Evolutionary conservation across 345 rosid species (phyloP), one percentile per base, ranked within the genome.

Genomic region (Theobroma cacao): DNA sequence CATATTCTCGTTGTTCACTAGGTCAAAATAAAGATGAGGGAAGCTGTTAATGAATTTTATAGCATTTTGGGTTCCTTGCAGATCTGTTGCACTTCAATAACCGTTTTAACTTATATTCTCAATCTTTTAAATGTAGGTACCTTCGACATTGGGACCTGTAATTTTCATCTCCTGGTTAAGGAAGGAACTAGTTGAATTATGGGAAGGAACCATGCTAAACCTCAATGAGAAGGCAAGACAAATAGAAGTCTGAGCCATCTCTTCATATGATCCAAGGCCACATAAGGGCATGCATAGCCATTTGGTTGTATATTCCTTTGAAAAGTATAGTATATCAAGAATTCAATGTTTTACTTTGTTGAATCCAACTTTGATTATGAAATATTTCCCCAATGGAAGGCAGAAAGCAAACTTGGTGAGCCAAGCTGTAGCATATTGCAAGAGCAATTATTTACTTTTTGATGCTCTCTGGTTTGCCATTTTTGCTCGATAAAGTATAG

Each of bases 101-200:
- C 20, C 18, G 48, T 50, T 26, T 71, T 52, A 33, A 48, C 28
- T 31, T 50, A n/a, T 55, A 26, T 52, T 50, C 26, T 40, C 28
- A 1, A 43, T 52, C 36, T 68, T 78, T 26, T 38, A 58, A 41
- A 52, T 78, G 38, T 62, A 96, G 99, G 98, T 96, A 79, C 97
- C 99, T 45, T 93, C 97, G 2, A 96, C 98, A 0, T 78, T 96
- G 36, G 98, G 99, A 80, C 99, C 99, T 3, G 97, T 96, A 68
- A 78, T 92, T 61, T 59, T 91, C 77, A 81, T 82, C 72, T 92
- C 99, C 3, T 96, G 98, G 97, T 33, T 84, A 77, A 88, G 95
- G 88, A 89, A 87, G 82, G 98, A 96, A 26, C 89, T 96, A 33
- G 79, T 60, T 0, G 99, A 96, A 82, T 83, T 96, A 41, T 96